phyloP scores from a whole-genome alignment of 345 rosid species.

The Salix purpurea region DNA sequence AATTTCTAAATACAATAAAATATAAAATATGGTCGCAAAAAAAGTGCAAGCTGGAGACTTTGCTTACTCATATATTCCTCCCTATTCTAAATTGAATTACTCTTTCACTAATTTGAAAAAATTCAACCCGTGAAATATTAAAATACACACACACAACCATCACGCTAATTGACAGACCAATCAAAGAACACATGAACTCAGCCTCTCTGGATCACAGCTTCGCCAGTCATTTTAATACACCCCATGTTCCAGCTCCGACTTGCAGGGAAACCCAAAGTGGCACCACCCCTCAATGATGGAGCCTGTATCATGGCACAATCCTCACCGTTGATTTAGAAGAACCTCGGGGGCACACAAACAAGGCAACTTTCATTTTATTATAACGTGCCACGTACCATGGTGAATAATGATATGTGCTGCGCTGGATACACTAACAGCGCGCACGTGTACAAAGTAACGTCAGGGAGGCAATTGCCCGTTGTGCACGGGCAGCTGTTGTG shows the following conservation, averaged over 20 bases:
- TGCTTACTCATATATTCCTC: neutral
- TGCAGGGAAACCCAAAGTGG: slow-evolving; percentile 6
- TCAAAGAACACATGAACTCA: neutral
- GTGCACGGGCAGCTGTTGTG: slow-evolving; percentile 36
- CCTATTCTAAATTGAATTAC: neutral
- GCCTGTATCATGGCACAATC: neutral
- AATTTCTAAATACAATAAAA: too few relatives aligned
- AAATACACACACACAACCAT: neutral
- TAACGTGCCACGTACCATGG: slow-evolving; percentile 17
- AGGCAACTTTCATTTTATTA: neutral
- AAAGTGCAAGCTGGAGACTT: too few relatives aligned
- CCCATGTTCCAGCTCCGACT: neutral
- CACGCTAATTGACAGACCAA: neutral
- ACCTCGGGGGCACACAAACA: neutral
- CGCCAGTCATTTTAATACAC: neutral
- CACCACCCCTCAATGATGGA: slow-evolving; percentile 12
- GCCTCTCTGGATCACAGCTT: neutral
- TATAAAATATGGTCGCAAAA: too few relatives aligned
- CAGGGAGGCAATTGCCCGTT: slow-evolving; percentile 10
- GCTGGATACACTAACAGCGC: slow-evolving; percentile 7
- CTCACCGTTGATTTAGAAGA: neutral
- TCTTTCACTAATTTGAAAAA: neutral
- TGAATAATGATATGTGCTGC: neutral
- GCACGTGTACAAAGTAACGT: slow-evolving; percentile 22
- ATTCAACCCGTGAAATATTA: neutral